Evolutionary conservation across 163 green algal genomes (phyloP).

Genomic region (Chlorella variabilis): DNA sequence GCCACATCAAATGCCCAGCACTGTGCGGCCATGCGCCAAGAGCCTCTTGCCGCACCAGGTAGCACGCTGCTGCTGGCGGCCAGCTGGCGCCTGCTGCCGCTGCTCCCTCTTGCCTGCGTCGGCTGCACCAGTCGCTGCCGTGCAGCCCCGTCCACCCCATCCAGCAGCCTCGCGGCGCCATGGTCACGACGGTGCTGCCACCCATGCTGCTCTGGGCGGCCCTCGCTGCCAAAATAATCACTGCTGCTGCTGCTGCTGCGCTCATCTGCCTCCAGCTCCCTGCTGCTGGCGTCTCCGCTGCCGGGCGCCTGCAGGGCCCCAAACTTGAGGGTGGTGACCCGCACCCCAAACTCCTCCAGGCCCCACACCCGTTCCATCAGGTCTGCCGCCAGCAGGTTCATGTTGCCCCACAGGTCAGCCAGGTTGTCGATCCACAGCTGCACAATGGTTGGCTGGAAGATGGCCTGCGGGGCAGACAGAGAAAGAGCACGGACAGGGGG

Average conservation of each 20-base stretch:
- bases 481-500: background rate
- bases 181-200: too few relatives aligned
- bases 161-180: background rate
- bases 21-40: background rate
- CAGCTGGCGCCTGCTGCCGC: background rate
- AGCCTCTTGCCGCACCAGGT: too few relatives aligned
- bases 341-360: conserved; percentile 15
- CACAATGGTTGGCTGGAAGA: background rate
- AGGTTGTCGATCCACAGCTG: conserved; percentile 35
- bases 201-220: background rate
- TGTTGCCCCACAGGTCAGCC: conserved; percentile 22
- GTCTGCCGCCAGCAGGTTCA: conserved; percentile 18
- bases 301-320: background rate
- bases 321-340: conserved; percentile 20
- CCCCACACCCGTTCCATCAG: conserved; percentile 1
- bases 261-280: background rate
- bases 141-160: background rate
- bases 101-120: background rate
- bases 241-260: background rate
- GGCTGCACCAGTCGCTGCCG: background rate
- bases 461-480: background rate
- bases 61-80: too few relatives aligned
- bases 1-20: conserved; percentile 15
- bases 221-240: too few relatives aligned
- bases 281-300: background rate